Conservation (phyloP, 345 rosid genomes). For the Eucalyptus sp. region DNA sequence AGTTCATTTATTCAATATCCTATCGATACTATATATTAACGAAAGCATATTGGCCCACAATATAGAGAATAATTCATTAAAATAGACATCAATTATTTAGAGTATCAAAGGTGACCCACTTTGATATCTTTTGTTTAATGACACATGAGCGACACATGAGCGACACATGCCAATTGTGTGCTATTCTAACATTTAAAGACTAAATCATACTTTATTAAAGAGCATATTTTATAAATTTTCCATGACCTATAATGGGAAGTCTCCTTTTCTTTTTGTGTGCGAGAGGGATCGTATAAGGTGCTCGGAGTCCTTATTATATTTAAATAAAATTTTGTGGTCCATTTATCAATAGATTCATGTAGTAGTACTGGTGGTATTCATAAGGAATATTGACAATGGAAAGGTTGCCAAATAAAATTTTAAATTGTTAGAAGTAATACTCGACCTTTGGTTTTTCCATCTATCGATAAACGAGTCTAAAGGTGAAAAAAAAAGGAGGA, state of each 20-base stretch:
- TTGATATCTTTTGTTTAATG: background rate
- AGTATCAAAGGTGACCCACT: background rate
- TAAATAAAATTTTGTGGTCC: background rate
- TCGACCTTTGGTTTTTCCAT: background rate
- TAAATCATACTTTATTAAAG: background rate
- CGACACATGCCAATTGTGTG: background rate
- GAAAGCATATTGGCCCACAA: background rate
- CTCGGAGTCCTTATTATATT: background rate
- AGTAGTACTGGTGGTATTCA: background rate
- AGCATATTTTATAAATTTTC: background rate
- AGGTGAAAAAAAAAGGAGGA: background rate
- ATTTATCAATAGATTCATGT: background rate
- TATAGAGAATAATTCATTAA: background rate
- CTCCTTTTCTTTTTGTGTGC: background rate
- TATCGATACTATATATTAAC: background rate
- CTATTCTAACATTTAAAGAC: background rate
- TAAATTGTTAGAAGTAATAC: background rate
- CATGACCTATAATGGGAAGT: background rate
- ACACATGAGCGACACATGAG: background rate
- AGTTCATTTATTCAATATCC: background rate
- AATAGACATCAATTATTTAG: background rate
- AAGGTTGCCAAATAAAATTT: background rate
- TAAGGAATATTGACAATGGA: background rate
- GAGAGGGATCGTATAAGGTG: background rate
- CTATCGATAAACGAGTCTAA: background rate